Base-by-base conservation (phyloP, 352 stramenopile species). In the Pythium utonaiense region DNA sequence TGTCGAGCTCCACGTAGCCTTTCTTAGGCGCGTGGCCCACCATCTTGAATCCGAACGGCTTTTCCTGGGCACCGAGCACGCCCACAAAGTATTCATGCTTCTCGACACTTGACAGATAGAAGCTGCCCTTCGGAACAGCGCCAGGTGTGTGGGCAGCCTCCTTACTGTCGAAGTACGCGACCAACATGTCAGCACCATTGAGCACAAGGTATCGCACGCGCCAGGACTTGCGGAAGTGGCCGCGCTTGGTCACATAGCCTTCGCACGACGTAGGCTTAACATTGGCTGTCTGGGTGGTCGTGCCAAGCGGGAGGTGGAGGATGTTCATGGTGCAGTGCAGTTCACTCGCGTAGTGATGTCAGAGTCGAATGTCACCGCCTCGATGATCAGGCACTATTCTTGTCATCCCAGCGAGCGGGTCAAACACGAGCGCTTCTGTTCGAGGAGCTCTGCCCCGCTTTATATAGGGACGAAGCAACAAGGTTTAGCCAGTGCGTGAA, bases 11-110 rank as follows among this genome's bases (percentile, higher is more conserved):
- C 16, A 88, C 72, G 66, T 89, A 92, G 33, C 84, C 82, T 38
- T 90, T 86, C 34, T 67, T 71, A 0, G 85, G 83, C 22, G 80
- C 83, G 62, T 94, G 85, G 30, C 85, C 85, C 27, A 94, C 69
- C 71, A 94, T 84, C 71, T 91, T 91, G 67, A 94, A 94, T 30
- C 80, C 85, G 48, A 89, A 94, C 0, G 83, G 83, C 59, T 89
- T 91, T 17, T 88, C 82, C 27, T 78, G 71, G 27, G 70, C 74
- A 28, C 81, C 82, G 41, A 91, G 71, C 14, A 85, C 67, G 3
- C 84, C 83, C 19, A 89, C 73, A 61, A 77, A 78, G 59, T 93
- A 90, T 62, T 92, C 83, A 58, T 92, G 77, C 24, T 89, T 84
- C 49, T 91, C 84, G 53, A 89, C 76, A 27, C 73, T 91, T 17